Conservation (phyloP, 192 early-diverging fungal genomes). For the Rhizophagus clarus region DNA sequence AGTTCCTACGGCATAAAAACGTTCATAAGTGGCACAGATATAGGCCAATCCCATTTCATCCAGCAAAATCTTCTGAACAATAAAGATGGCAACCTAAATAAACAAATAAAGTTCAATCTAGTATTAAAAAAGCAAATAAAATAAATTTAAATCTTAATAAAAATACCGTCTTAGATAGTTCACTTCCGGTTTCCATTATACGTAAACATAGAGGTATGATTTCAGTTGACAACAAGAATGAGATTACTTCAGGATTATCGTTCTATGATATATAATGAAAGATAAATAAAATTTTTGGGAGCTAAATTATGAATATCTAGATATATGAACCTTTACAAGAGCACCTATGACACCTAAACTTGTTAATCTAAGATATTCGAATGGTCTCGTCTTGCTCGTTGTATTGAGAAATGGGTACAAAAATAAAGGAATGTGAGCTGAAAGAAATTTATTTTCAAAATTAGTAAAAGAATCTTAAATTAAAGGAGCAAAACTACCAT, state of each 20-base stretch:
- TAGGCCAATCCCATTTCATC: constrained; percentile 92
- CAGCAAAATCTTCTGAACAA: constrained; percentile 95
- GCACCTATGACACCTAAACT: constrained; percentile 96
- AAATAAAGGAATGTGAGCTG: constrained; percentile 93
- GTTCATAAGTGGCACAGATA: constrained; percentile 88
- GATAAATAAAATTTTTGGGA: not conserved
- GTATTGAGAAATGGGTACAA: constrained; percentile 99
- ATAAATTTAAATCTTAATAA: constrained; percentile 22
- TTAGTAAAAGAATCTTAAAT: not conserved
- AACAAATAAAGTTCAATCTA: constrained; percentile 6
- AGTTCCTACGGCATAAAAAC: constrained; percentile 94
- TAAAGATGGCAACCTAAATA: constrained; percentile 89
- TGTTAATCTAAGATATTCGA: constrained; percentile 94
- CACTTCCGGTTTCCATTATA: constrained; percentile 97
- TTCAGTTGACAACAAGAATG: constrained; percentile 93
- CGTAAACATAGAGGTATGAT: constrained; percentile 97
- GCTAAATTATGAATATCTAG: not conserved
- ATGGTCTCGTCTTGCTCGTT: constrained; percentile 90
- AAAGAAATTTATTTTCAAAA: constrained; percentile 34
- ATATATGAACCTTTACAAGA: constrained; percentile 80
- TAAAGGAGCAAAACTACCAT: not conserved
- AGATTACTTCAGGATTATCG: constrained; percentile 95
- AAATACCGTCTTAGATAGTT: constrained; percentile 88
- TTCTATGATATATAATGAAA: constrained; percentile 52
- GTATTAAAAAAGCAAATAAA: not conserved